Percentiles rank a stretch among this genome's conserved stretches.
phyloP scores from a whole-genome alignment of 2,329 filamentous ascomycete species.

The Pyrenophora seminiperda region DNA sequence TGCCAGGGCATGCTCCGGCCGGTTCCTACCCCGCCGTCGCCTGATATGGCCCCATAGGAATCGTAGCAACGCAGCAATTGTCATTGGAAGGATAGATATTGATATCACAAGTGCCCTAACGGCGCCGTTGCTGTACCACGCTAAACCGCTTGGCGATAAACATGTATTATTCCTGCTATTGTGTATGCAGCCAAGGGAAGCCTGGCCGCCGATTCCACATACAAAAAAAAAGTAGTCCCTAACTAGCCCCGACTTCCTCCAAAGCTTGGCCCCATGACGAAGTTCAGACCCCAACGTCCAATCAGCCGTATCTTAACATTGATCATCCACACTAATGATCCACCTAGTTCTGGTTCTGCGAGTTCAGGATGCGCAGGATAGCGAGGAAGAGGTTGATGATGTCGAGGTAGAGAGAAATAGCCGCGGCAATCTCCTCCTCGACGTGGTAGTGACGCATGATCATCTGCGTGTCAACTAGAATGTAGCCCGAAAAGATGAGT shows the following conservation, averaged over 20 bases:
- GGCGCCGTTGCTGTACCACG: too few species aligned
- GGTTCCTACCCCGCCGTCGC: slow-evolving; percentile 25
- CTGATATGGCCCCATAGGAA: slow-evolving; percentile 5
- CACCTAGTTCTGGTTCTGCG: slow-evolving; percentile 84
- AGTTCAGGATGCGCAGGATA: slow-evolving; percentile 95
- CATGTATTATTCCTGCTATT: too few species aligned
- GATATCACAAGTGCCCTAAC: too few species aligned
- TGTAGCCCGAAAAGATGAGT: slow-evolving; percentile 91
- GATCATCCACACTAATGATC: background rate
- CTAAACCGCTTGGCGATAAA: too few species aligned
- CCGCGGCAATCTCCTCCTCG: slow-evolving; percentile 95
- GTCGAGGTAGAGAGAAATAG: slow-evolving; percentile 93
- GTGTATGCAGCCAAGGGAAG: too few species aligned
- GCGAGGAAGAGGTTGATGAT: slow-evolving; percentile 96
- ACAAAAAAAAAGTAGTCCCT: too few species aligned
- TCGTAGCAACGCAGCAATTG: background rate
- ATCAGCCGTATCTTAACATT: background rate
- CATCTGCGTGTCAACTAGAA: slow-evolving; percentile 94
- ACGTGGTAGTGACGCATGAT: slow-evolving; percentile 96
- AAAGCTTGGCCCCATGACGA: too few species aligned
- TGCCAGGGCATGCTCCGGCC: background rate
- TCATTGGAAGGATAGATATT: background rate
- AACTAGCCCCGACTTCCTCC: too few species aligned
- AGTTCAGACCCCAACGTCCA: background rate
- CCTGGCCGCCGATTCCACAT: too few species aligned